Evolutionary conservation across 2,329 filamentous ascomycete genomes (phyloP).

Genomic region (Neobulgaria alba): DNA sequence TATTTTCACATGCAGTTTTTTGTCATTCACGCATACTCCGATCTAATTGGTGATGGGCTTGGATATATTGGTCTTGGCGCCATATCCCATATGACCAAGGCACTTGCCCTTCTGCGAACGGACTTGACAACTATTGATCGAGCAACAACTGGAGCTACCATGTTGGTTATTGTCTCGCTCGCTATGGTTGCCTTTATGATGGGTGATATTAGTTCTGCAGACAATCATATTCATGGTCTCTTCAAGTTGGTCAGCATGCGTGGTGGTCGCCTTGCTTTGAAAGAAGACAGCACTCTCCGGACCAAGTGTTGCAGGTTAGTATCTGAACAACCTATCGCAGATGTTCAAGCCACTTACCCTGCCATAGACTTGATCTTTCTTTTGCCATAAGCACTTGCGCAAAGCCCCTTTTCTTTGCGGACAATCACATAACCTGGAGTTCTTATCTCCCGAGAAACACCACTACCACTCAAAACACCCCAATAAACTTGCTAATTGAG

Average conservation of each 20-base stretch:
- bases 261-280: neutral
- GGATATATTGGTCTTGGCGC: neutral
- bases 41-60: neutral
- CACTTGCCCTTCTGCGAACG: neutral
- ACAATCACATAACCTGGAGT: too few species aligned
- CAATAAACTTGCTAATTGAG: neutral
- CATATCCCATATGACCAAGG: neutral
- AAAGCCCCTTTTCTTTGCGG: too few species aligned
- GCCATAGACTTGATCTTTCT: too few species aligned
- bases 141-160: neutral
- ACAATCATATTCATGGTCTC: neutral
- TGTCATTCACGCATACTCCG: neutral
- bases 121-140: neutral
- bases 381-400: too few species aligned
- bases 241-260: neutral
- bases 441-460: too few species aligned
- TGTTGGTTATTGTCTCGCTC: neutral
- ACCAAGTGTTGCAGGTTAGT: conserved; percentile 1
- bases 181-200: neutral
- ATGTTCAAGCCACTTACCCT: neutral
- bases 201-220: neutral
- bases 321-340: neutral
- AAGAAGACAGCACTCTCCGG: neutral
- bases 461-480: too few species aligned
- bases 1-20: conserved; percentile 1